Base-by-base conservation (phyloP, 192 early-diverging fungal species). In the Allomyces javanicus region DNA sequence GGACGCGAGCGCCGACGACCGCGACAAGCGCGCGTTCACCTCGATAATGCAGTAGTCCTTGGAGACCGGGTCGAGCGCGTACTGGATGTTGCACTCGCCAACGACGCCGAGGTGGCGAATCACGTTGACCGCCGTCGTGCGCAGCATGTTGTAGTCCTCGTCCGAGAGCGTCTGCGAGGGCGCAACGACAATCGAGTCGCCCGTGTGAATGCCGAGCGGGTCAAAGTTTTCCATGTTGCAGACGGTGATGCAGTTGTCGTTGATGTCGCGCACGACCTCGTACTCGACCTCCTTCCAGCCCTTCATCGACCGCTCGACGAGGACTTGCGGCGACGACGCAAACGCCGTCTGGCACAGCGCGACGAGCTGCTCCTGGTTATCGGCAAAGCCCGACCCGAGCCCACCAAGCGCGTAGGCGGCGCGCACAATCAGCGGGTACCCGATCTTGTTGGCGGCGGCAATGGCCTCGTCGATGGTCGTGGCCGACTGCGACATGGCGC, bases 271-370 rank as follows among this genome's bases (percentile, higher is more conserved):
- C 9, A 98, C 95, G 50, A 98, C 95, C 75, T 98, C 95, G 73
- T 98, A 94, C 76, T 98, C 95, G 61, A 98, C 85, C 79, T 98
- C 95, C 79, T 98, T 98, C 95, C 95, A 98, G 24, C 95, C 95
- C 81, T 98, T 98, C 95, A 98, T 98, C 63, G 83, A 86, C 70
- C 86, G 83, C 78, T 98, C 95, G 23, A 98, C 86, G 25, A 98
- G 77, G 22, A 98, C 88, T 72, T 98, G 95, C 40, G 91, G 89
- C n/a, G 86, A 87, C 1, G 87, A 84, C 10, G 93, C 86, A 76
- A 98, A 93, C 4, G 95, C 89, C 73, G 88, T 89, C 61, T 80
- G 78, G 72, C 86, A 88, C 66, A 98, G 80, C 67, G 81, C 86
- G 11, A 72, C 66, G 50, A 98, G 73, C 75, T 98, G 85, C 40